Evolutionary conservation across 768 basidiomycete species (phyloP), one percentile per base, ranked within the genome.

Genomic region (Kockovaella imperatae): DNA sequence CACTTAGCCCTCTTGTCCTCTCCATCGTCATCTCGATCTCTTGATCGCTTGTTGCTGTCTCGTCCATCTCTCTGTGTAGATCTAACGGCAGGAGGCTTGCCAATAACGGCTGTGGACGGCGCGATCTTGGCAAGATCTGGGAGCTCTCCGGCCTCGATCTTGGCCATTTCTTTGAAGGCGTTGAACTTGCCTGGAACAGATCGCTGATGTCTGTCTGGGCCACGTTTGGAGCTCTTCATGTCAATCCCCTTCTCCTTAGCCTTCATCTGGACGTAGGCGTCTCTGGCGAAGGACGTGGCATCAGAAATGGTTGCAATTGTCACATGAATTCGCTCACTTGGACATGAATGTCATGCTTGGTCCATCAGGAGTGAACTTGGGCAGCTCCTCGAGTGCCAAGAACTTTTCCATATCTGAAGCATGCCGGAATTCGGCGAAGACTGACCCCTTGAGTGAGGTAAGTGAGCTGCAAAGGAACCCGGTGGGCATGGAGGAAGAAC

Each of bases 241-340:
- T 54, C 56, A 36, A 95, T 77, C 8, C 87, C 88, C 72, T 95
- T 90, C 73, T 93, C 87, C 69, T 87, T 83, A 71, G 90, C 85
- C 74, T 95, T 96, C 89, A 90, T 90, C 56, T 87, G 81, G 60
- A 88, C 88, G 69, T 95, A 95, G 6, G 76, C 85, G 55, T 82
- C 82, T 64, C 86, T 88, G 50, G 41, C 17, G 17, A 15, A 30
- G 50, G 45, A 43, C 41, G 34, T 21, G 26, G 5, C 17, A 28
- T 15, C 28, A 26, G 13, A 8, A 3, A 8, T 28, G 7, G n/a
- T 42, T 7, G 11, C 1, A 14, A n/a, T n/a, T 34, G 36, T 39
- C 36, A 39, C 25, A 5, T 17, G 18, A 25, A 5, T n/a, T 18
- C 11, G 23, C 80, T 48, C 59, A 87, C 84, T 97, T 97, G 56